These are phyloP conservation scores for Coemansia guatemalensis DNA, from an alignment of 192 early-diverging fungal genomes.

Conservation along the genomic window DNA sequence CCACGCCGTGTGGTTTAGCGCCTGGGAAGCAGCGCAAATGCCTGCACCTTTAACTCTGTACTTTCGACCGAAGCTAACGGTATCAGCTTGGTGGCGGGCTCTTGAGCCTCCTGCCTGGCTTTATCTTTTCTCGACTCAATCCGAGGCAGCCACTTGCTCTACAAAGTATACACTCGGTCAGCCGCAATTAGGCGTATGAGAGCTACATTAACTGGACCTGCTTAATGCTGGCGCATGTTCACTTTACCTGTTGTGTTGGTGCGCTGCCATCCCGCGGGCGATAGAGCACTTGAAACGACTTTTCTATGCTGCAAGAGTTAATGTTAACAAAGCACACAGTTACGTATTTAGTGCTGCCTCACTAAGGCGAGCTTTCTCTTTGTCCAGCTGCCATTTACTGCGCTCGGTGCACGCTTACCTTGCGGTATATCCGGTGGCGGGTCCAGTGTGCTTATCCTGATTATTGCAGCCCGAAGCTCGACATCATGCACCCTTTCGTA, in stretches of 20 bases:
- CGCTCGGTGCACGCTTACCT: conserved; percentile 13
- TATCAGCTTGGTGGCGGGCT: conserved; percentile 11
- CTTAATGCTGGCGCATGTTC: not conserved
- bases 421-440: conserved; percentile 8
- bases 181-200: not conserved
- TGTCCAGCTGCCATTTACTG: not conserved
- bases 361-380: not conserved
- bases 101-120: conserved; percentile 1
- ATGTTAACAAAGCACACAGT: not conserved
- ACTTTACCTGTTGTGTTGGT: conserved; percentile 37
- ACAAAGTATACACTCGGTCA: conserved; percentile 3
- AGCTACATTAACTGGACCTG: not conserved
- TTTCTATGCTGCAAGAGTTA: conserved; percentile 5
- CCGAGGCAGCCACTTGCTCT: conserved; percentile 43
- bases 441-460: conserved; percentile 34
- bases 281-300: conserved; percentile 34
- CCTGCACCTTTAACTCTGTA: conserved; percentile 41
- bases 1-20: not conserved
- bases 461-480: conserved; percentile 41
- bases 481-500: conserved; percentile 31
- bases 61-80: conserved; percentile 35
- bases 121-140: conserved; percentile 7
- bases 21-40: conserved; percentile 36
- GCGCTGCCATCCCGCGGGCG: conserved; percentile 22
- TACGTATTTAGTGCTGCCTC: not conserved